A percentile compares a stretch with the other conserved stretches of the same genome.
Evolutionary conservation across 2,329 filamentous ascomycete genomes (phyloP).

Genomic region (Keithomyces neogunnii): DNA sequence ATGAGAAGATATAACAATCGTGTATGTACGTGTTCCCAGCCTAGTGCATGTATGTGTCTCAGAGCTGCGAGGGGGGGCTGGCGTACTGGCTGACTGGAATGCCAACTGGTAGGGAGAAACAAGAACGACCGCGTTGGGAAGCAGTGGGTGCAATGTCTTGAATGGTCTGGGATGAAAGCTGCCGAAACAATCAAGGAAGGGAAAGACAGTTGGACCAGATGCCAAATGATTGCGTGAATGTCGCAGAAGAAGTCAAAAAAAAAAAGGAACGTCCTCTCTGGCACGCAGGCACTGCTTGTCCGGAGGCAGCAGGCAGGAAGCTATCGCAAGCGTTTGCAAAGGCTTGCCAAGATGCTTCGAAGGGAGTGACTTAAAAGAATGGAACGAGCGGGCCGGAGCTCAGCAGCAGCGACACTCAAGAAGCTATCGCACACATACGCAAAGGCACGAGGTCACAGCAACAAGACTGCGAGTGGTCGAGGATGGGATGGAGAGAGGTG

Average conservation of each 20-base stretch:
- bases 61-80: constrained; percentile 4
- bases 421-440: constrained; percentile 2
- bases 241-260: not conserved
- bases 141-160: constrained; percentile 8
- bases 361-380: constrained; percentile 5
- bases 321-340: not conserved
- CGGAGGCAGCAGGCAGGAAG: not conserved
- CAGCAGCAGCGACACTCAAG: constrained; percentile 5
- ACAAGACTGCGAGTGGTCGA: not conserved
- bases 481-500: not conserved
- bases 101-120: constrained; percentile 1
- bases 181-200: constrained; percentile 2
- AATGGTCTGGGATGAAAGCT: not conserved
- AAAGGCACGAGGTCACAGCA: not conserved
- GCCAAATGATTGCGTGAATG: constrained; percentile 12
- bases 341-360: constrained; percentile 1
- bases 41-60: constrained; percentile 10
- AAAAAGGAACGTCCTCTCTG: not conserved
- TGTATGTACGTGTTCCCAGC: not conserved
- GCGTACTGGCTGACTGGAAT: constrained; percentile 18
- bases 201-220: constrained; percentile 16
- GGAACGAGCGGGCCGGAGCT: constrained; percentile 8
- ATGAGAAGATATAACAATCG: not conserved
- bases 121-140: constrained; percentile 10
- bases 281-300: not conserved